phyloP scores from a whole-genome alignment of 495 filamentous ascomycete genomes.

The Penicillium atrosanguineum region DNA sequence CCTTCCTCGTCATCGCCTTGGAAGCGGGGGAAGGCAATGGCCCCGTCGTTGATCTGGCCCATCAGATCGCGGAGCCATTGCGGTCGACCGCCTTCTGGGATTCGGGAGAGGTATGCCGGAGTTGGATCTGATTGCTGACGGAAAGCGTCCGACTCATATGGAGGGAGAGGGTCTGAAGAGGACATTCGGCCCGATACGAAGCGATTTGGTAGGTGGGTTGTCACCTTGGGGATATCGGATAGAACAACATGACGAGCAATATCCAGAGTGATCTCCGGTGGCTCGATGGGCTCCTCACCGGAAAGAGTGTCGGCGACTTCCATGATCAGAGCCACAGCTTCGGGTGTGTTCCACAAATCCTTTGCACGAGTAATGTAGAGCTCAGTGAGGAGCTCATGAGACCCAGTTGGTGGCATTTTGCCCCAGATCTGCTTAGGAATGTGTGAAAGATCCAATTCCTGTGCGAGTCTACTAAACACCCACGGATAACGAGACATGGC shows the following conservation, averaged over 20 bases:
- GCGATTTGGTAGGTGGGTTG: slow-evolving; percentile 39
- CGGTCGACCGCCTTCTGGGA: slow-evolving; percentile 34
- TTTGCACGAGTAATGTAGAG: slow-evolving; percentile 79
- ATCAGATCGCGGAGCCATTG: slow-evolving; percentile 45
- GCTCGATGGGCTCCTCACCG: slow-evolving; percentile 35
- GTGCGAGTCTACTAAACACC: slow-evolving; percentile 73
- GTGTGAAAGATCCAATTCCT: slow-evolving; percentile 68
- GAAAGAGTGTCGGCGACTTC: slow-evolving; percentile 62
- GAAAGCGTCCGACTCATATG: slow-evolving; percentile 43
- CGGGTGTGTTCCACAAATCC: slow-evolving; percentile 86
- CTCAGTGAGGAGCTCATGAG: slow-evolving; percentile 71
- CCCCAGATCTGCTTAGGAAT: slow-evolving; percentile 81
- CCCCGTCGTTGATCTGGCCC: slow-evolving; percentile 36
- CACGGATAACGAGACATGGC: slow-evolving; percentile 77
- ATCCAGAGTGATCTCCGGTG: slow-evolving; percentile 54
- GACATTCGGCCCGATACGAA: slow-evolving; percentile 44
- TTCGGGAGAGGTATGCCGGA: slow-evolving; percentile 32
- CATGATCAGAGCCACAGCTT: slow-evolving; percentile 65
- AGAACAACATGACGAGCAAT: slow-evolving; percentile 79
- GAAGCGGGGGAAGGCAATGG: slow-evolving; percentile 25
- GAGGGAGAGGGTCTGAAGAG: slow-evolving; percentile 45
- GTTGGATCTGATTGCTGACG: slow-evolving; percentile 39
- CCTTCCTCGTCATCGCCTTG: slow-evolving; percentile 11
- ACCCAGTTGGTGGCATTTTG: slow-evolving; percentile 58
- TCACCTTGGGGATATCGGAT: slow-evolving; percentile 61